These are phyloP conservation scores for Murraya paniculata DNA, from an alignment of 345 rosid genomes.

Conservation along the genomic window DNA sequence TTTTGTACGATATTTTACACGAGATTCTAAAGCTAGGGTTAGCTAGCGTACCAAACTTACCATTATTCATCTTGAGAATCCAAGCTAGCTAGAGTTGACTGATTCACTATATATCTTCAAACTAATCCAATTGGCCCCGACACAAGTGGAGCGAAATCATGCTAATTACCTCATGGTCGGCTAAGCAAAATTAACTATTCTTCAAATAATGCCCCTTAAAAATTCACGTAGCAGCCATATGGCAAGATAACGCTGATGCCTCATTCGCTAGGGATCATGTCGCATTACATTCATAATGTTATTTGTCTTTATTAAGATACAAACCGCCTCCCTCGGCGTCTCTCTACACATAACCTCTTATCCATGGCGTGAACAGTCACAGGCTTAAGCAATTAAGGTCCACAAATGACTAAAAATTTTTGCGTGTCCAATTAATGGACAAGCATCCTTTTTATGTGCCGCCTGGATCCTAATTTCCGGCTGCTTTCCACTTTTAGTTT, in stretches of 20 bases:
- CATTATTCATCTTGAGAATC: too few species aligned
- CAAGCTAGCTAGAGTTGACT: too few species aligned
- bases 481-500: not conserved
- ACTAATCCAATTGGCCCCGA: too few species aligned
- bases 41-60: too few species aligned
- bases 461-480: not conserved
- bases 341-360: not conserved
- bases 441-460: not conserved
- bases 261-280: not conserved
- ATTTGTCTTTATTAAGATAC: not conserved
- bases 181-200: not conserved
- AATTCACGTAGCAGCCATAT: not conserved
- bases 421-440: not conserved
- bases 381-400: not conserved
- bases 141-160: not conserved
- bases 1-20: too few species aligned
- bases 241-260: not conserved
- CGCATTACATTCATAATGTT: not conserved
- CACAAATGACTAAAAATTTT: not conserved
- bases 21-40: too few species aligned
- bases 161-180: not conserved
- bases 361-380: not conserved
- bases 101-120: too few species aligned
- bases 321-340: not conserved
- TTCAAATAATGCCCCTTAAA: not conserved